Evolutionary conservation across 495 filamentous ascomycete species (phyloP).

Genomic region (Annulohypoxylon stygium): DNA sequence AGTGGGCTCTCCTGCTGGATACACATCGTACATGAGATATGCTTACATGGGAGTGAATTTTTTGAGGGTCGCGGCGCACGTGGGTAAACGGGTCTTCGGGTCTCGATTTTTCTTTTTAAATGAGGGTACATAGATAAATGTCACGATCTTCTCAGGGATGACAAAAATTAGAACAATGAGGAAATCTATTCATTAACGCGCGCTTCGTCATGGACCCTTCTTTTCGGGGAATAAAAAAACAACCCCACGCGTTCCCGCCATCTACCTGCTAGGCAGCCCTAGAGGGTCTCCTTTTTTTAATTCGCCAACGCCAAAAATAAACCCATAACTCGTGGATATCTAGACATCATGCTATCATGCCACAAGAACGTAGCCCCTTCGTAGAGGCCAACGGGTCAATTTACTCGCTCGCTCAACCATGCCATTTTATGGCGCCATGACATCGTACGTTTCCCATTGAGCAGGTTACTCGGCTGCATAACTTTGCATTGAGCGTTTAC

Average conservation of each 20-base stretch:
- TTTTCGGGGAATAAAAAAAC: not conserved
- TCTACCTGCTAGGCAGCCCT: not conserved
- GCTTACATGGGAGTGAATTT: not conserved
- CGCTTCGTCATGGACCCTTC: constrained; percentile 1
- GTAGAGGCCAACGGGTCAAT: not conserved
- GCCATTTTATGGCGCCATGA: constrained; percentile 5
- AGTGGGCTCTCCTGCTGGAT: not conserved
- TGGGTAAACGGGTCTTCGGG: not conserved
- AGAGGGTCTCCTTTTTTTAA: constrained; percentile 1
- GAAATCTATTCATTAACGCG: constrained; percentile 10
- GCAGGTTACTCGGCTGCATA: not conserved
- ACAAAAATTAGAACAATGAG: not conserved
- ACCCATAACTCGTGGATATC: constrained; percentile 11
- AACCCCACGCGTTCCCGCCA: not conserved
- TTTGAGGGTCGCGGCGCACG: not conserved
- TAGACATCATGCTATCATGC: constrained; percentile 1
- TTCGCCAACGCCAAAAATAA: constrained; percentile 16
- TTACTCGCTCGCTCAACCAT: constrained; percentile 11
- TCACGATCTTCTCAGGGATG: constrained; percentile 1
- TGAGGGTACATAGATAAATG: not conserved
- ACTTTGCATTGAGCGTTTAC: not conserved
- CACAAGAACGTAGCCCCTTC: not conserved
- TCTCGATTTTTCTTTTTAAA: not conserved
- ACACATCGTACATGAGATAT: not conserved
- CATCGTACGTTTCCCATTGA: not conserved